These are phyloP conservation scores for Paramyrothecium sp. DNA, from an alignment of 2,329 filamentous ascomycete species.

Conservation along the genomic window DNA sequence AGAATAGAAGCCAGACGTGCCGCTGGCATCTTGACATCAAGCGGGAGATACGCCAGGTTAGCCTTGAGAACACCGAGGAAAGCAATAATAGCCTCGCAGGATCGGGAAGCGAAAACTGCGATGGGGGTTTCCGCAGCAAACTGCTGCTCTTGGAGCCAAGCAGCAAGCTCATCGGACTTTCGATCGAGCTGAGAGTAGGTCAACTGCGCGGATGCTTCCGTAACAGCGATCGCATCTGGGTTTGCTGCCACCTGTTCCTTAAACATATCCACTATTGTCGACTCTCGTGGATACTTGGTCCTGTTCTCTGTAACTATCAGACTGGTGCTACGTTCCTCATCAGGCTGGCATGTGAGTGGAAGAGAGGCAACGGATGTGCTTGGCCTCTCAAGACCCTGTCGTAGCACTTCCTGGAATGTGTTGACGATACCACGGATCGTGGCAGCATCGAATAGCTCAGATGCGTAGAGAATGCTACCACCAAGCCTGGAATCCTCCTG, in stretches of 20 bases:
- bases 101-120: slow-evolving; percentile 13
- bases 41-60: slow-evolving; percentile 19
- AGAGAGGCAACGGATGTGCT: not conserved
- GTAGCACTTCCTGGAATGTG: slow-evolving; percentile 13
- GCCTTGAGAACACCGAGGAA: slow-evolving; percentile 23
- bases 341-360: too few relatives aligned
- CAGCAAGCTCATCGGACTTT: slow-evolving; percentile 15
- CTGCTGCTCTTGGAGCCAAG: slow-evolving; percentile 9
- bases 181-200: slow-evolving; percentile 20
- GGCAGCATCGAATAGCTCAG: slow-evolving; percentile 16
- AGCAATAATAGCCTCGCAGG: slow-evolving; percentile 18
- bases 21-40: slow-evolving; percentile 14
- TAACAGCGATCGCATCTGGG: slow-evolving; percentile 13
- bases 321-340: too few relatives aligned
- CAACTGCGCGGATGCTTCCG: slow-evolving; percentile 9
- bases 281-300: slow-evolving; percentile 12
- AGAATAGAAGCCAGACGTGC: slow-evolving; percentile 14
- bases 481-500: slow-evolving; percentile 10
- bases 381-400: slow-evolving; percentile 9
- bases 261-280: slow-evolving; percentile 20
- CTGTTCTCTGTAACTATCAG: too few relatives aligned
- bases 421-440: slow-evolving; percentile 15
- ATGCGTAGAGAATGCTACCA: slow-evolving; percentile 13
- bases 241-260: slow-evolving; percentile 8
- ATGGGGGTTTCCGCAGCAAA: slow-evolving; percentile 14